Conservation (phyloP, 345 rosid genomes). For the Syzygium grande region DNA sequence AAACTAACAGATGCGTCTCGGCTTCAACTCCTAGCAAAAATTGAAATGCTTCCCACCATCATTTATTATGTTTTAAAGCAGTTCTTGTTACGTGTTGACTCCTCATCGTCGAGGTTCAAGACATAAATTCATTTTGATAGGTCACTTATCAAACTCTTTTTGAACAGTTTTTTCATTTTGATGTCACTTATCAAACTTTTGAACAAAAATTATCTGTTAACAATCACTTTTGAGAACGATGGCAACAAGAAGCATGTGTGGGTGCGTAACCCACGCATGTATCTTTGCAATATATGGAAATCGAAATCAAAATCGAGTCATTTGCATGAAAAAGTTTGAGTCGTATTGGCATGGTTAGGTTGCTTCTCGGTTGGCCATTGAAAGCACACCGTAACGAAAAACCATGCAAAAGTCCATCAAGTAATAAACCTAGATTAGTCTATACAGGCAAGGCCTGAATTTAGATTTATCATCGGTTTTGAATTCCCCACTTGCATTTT, state of each 20-base stretch:
- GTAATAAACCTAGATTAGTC: background rate
- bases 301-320: background rate
- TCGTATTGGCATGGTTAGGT: background rate
- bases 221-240: background rate
- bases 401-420: background rate
- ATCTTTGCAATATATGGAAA: background rate
- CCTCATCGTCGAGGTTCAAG: too few species aligned
- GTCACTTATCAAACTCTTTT: background rate
- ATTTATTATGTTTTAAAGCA: background rate
- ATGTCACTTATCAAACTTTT: background rate
- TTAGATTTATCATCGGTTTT: background rate
- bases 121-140: too few species aligned
- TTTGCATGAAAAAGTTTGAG: background rate
- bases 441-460: too few species aligned
- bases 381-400: background rate
- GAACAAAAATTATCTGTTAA: background rate
- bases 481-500: background rate
- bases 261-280: background rate
- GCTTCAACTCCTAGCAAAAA: background rate
- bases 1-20: too few species aligned
- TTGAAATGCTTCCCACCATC: background rate
- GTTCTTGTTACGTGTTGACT: too few species aligned
- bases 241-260: background rate
- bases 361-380: background rate
- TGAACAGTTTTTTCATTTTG: too few species aligned